phyloP scores from a whole-genome alignment of 169 alveolate genomes.

The Cryptosporidium ryanae region DNA sequence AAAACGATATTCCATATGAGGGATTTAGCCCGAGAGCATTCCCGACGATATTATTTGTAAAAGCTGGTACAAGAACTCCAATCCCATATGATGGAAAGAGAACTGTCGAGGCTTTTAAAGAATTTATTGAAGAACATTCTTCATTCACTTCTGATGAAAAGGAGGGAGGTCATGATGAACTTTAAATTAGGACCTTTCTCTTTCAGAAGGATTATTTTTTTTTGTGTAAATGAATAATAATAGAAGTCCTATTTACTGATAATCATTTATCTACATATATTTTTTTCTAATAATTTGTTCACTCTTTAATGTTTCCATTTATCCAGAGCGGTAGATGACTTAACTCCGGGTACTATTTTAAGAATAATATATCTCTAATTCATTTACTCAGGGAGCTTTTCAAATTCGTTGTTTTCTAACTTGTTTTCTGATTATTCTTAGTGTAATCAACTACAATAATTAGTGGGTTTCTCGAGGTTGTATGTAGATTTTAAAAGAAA shows the following conservation, averaged over 20 bases:
- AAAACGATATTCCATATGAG: constrained; percentile 84
- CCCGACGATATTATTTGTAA: constrained; percentile 78
- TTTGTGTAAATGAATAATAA: constrained; percentile 10
- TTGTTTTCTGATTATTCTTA: no score
- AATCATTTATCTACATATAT: constrained; percentile 7
- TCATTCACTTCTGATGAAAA: constrained; percentile 38
- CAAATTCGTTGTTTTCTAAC: no score
- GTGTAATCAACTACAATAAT: no score
- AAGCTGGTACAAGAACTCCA: constrained; percentile 76
- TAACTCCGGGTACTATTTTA: no score
- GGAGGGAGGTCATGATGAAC: constrained; percentile 58
- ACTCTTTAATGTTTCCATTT: background rate
- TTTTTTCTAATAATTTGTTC: background rate
- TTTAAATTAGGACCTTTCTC: background rate
- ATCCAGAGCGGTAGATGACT: no score
- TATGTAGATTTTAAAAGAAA: no score
- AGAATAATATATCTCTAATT: no score
- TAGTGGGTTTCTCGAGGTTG: no score
- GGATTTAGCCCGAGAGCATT: constrained; percentile 76
- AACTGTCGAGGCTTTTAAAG: constrained; percentile 73
- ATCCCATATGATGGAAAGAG: constrained; percentile 76
- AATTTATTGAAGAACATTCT: constrained; percentile 49
- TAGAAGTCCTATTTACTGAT: constrained; percentile 22
- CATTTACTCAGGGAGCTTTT: no score
- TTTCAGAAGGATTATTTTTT: background rate